These are phyloP conservation scores for Mucor piriformis DNA, from an alignment of 371 early-diverging fungal genomes.

Conservation along the genomic window DNA sequence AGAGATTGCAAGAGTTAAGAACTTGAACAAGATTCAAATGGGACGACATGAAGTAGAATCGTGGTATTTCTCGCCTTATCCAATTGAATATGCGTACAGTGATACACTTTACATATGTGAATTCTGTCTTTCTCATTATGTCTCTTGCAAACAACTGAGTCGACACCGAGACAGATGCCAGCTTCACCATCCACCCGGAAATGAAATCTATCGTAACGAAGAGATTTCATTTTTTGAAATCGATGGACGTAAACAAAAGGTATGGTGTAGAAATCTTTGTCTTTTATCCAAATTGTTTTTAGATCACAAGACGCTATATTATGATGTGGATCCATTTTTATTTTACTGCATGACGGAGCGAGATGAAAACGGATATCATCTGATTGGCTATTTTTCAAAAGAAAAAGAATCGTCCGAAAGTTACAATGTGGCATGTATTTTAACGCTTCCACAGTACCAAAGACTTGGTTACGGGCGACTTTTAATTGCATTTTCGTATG, in stretches of 20 bases:
- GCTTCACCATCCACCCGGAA: constrained; percentile 96
- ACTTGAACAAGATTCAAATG: constrained; percentile 91
- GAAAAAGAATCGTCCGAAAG: constrained; percentile 97
- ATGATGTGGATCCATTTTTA: constrained; percentile 99
- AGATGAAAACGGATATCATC: constrained; percentile 83
- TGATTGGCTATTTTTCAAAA: constrained; percentile 99
- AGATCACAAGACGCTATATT: constrained; percentile 99
- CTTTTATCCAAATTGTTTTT: constrained; percentile 98
- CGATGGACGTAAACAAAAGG: constrained; percentile 94
- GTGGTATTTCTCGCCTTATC: constrained; percentile 99
- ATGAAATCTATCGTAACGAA: constrained; percentile 96
- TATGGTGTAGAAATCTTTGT: constrained; percentile 98
- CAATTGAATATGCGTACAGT: constrained; percentile 75
- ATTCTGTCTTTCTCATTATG: constrained; percentile 89
- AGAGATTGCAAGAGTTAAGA: constrained; percentile 94
- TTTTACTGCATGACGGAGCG: constrained; percentile 94
- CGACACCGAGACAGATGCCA: constrained; percentile 81
- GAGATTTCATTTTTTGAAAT: constrained; percentile 92
- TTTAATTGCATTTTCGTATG: constrained; percentile 97
- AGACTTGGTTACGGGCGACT: constrained; percentile 97
- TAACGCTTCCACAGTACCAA: constrained; percentile 98
- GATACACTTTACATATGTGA: constrained; percentile 88
- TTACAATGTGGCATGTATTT: constrained; percentile 99
- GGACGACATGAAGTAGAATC: constrained; percentile 95
- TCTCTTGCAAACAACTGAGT: constrained; percentile 61